Percentiles rank a stretch among this genome's conserved stretches.
Evolutionary conservation across 2,329 filamentous ascomycete species (phyloP).

Genomic region (Exophiala calicioides): DNA sequence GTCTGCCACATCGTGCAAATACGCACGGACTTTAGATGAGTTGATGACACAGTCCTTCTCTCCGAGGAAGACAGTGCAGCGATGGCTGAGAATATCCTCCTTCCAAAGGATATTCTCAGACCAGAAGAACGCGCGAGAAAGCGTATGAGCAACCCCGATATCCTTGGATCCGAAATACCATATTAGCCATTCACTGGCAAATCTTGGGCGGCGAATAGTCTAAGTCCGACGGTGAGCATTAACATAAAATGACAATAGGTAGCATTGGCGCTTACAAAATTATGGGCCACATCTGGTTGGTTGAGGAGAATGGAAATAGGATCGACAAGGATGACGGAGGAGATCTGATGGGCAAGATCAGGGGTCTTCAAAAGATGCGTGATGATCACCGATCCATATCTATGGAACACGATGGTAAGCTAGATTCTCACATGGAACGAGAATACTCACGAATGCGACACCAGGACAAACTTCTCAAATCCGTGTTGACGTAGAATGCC

Average conservation of each 20-base stretch:
- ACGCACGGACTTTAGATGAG: constrained; percentile 6
- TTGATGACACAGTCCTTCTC: constrained; percentile 24
- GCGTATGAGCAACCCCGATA: constrained; percentile 64
- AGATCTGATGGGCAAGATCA: constrained; percentile 48
- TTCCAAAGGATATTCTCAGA: constrained; percentile 67
- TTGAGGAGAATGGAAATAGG: constrained; percentile 69
- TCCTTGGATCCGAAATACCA: constrained; percentile 72
- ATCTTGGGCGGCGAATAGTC: constrained; percentile 50
- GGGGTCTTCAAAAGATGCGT: constrained; percentile 62
- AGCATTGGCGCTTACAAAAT: constrained; percentile 55
- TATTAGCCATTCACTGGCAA: constrained; percentile 69
- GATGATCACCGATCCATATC: constrained; percentile 64
- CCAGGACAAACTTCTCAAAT: constrained; percentile 61
- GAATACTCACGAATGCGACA: constrained; percentile 53
- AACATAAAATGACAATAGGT: neutral
- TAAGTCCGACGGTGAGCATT: constrained; percentile 9
- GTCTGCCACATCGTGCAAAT: constrained; percentile 5
- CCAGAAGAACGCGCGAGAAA: constrained; percentile 72
- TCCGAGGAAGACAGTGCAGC: constrained; percentile 15
- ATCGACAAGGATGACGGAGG: constrained; percentile 53
- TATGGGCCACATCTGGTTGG: constrained; percentile 70
- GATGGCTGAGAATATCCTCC: constrained; percentile 16
- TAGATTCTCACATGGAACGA: neutral
- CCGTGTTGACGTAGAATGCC: constrained; percentile 59
- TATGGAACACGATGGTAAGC: constrained; percentile 1